phyloP scores from a whole-genome alignment of 106 monocot genomes.

The Platanthera guangdongensis region DNA sequence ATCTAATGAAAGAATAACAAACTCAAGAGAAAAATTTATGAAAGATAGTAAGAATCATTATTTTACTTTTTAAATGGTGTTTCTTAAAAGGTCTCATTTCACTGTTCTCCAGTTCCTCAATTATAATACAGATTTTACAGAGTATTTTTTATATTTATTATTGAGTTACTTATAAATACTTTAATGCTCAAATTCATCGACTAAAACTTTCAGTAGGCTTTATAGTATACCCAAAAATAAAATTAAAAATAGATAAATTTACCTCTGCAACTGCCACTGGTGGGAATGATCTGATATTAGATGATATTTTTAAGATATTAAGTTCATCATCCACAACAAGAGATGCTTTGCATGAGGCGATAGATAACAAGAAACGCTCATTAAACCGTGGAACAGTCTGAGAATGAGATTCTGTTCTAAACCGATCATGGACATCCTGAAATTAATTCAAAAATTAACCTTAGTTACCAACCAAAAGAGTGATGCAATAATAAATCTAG shows the following conservation, averaged over 20 bases:
- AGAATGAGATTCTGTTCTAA: slow-evolving; percentile 90
- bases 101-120: too few species aligned
- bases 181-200: too few species aligned
- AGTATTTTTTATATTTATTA: too few species aligned
- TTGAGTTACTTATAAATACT: too few species aligned
- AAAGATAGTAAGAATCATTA: too few species aligned
- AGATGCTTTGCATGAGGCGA: slow-evolving; percentile 95
- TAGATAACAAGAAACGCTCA: slow-evolving; percentile 83
- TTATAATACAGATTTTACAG: too few species aligned
- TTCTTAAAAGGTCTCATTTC: too few species aligned
- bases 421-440: slow-evolving; percentile 98
- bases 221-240: neutral
- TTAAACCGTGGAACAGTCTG: slow-evolving; percentile 67
- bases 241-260: slow-evolving; percentile 9
- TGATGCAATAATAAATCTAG: neutral
- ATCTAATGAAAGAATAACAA: too few species aligned
- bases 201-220: too few species aligned
- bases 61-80: too few species aligned
- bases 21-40: too few species aligned
- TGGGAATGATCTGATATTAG: slow-evolving; percentile 71
- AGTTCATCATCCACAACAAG: slow-evolving; percentile 97
- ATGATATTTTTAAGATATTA: slow-evolving; percentile 88
- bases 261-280: slow-evolving; percentile 63
- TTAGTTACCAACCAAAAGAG: neutral
- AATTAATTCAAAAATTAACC: slow-evolving; percentile 9